Conservation (phyloP, 177 flowering plant genomes). For the Tripterygium wilfordii region DNA sequence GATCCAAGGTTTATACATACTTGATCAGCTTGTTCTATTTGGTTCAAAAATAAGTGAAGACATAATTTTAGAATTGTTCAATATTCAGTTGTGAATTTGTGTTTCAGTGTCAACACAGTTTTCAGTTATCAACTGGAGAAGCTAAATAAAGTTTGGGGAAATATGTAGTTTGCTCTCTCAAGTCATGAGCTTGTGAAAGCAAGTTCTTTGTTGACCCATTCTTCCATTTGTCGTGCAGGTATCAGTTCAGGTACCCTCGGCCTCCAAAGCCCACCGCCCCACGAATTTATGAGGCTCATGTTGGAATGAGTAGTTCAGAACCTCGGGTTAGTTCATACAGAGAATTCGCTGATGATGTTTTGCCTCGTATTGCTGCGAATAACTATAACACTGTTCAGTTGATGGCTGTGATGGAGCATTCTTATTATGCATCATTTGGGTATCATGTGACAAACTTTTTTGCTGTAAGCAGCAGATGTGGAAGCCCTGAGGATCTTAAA, state of each 20-base stretch:
- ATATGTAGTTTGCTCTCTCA: too few species aligned
- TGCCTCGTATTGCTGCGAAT: conserved; percentile 80
- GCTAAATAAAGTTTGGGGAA: too few species aligned
- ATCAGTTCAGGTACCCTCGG: conserved; percentile 71
- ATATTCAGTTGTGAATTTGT: too few species aligned
- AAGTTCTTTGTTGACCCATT: conserved; percentile 1
- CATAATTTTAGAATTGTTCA: too few species aligned
- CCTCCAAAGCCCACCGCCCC: conserved; percentile 82
- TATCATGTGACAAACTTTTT: conserved; percentile 96
- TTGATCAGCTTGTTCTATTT: too few species aligned
- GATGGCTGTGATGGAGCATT: conserved; percentile 99
- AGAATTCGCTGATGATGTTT: conserved; percentile 83
- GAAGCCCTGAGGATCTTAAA: conserved; percentile 95
- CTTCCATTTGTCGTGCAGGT: conserved; percentile 51
- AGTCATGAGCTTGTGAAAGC: background rate
- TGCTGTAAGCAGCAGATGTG: conserved; percentile 96
- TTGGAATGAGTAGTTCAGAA: conserved; percentile 95
- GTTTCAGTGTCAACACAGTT: too few species aligned
- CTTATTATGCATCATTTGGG: conserved; percentile 94
- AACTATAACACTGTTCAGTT: conserved; percentile 90
- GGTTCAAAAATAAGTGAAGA: too few species aligned
- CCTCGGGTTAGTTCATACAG: conserved; percentile 77
- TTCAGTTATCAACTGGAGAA: too few species aligned
- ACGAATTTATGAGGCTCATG: conserved; percentile 95
- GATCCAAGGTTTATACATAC: too few species aligned